Percentiles rank a stretch among this genome's conserved stretches.
Conservation (phyloP, 345 rosid genomes). For the Geranium rotundifolium region DNA sequence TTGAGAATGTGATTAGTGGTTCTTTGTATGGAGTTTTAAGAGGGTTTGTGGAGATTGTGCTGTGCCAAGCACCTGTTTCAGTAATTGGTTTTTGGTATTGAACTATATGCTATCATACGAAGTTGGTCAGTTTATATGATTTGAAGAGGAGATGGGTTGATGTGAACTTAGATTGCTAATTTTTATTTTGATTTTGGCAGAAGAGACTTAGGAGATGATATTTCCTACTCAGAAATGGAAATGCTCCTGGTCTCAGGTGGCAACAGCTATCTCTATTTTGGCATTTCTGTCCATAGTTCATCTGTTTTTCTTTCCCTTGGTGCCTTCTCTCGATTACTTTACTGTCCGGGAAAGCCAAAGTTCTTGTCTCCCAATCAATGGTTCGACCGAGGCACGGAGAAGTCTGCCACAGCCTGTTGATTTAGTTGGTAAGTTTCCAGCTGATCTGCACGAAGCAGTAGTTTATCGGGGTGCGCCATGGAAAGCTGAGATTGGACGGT, state of each 20-base stretch:
- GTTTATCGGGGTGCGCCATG: conserved; percentile 73
- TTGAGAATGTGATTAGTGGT: background rate
- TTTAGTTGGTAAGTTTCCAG: conserved; percentile 57
- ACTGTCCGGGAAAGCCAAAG: conserved; percentile 34
- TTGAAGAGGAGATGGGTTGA: background rate
- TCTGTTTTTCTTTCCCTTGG: conserved; percentile 53
- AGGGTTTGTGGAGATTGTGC: background rate
- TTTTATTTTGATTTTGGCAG: background rate
- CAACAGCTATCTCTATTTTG: conserved; percentile 40
- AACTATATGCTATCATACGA: too few species aligned
- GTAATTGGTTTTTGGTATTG: too few species aligned
- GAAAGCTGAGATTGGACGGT: conserved; percentile 72
- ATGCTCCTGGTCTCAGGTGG: conserved; percentile 61
- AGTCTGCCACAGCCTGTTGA: conserved; percentile 16
- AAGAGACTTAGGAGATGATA: conserved; percentile 26
- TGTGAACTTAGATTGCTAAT: background rate
- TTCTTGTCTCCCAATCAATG: conserved; percentile 30
- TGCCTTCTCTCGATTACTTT: conserved; percentile 59
- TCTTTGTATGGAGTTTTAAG: background rate
- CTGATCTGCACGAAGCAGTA: conserved; percentile 59
- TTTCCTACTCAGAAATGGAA: conserved; percentile 46
- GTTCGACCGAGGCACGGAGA: conserved; percentile 25
- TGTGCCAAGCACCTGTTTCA: background rate
- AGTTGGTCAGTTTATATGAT: conserved; percentile 1
- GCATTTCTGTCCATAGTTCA: conserved; percentile 62